Percentiles rank a stretch among this genome's conserved stretches.
These are phyloP conservation scores for Murraya koenigii DNA, from an alignment of 345 rosid species.

Conservation along the genomic window DNA sequence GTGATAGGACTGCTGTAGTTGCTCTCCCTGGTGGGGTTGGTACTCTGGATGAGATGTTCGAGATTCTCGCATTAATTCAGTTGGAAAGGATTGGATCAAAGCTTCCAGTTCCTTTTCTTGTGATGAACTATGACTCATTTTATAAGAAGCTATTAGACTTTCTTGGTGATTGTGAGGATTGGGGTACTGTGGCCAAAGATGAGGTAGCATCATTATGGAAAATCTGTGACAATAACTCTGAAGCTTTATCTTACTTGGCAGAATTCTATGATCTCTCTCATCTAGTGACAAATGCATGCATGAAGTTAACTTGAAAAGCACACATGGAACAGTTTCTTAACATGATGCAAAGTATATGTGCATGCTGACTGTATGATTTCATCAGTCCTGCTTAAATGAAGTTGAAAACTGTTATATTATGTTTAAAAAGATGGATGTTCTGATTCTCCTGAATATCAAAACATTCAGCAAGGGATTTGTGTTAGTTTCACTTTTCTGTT, in stretches of 20 bases:
- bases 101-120: constrained; percentile 73
- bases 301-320: constrained; percentile 24
- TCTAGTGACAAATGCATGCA: not conserved
- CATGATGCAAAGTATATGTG: not conserved
- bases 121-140: constrained; percentile 85
- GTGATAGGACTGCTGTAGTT: constrained; percentile 72
- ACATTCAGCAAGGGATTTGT: not conserved
- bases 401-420: not conserved
- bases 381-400: not conserved
- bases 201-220: constrained; percentile 80
- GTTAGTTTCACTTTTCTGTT: not conserved
- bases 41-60: constrained; percentile 86
- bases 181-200: constrained; percentile 74
- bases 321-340: constrained; percentile 12
- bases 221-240: constrained; percentile 65
- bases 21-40: constrained; percentile 93
- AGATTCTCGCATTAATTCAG: constrained; percentile 81
- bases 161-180: constrained; percentile 62
- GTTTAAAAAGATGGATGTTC: not conserved
- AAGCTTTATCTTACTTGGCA: constrained; percentile 66
- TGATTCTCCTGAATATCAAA: not conserved
- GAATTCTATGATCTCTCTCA: constrained; percentile 60
- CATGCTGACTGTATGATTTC: not conserved
- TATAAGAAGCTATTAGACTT: constrained; percentile 75
- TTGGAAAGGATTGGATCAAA: constrained; percentile 73